phyloP scores from a whole-genome alignment of 2,329 filamentous ascomycete species.

The Scedosporium dehoogii region DNA sequence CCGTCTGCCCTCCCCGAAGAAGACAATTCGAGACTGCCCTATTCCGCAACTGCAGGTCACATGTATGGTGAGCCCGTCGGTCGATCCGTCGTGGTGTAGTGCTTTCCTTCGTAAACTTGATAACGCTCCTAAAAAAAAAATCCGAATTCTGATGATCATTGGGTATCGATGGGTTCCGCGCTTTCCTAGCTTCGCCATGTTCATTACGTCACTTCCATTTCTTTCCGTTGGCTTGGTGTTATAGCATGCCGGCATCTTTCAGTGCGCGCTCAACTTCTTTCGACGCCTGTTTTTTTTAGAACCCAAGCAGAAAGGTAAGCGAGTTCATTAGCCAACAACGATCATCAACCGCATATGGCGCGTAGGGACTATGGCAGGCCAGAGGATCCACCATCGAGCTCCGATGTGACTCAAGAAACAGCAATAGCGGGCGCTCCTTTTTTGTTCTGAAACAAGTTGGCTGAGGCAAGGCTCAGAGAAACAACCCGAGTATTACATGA shows the following conservation, averaged over 20 bases:
- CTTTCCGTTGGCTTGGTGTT: slow-evolving; percentile 10
- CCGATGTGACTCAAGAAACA: neutral
- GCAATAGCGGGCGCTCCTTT: neutral
- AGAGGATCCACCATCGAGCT: neutral
- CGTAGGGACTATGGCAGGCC: neutral
- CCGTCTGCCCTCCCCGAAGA: neutral
- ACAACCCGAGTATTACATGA: slow-evolving; percentile 56
- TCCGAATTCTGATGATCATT: neutral
- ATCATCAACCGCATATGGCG: slow-evolving; percentile 1
- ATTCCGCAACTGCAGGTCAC: neutral
- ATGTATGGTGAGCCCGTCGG: neutral
- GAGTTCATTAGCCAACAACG: slow-evolving; percentile 8
- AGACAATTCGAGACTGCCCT: neutral
- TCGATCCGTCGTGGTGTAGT: slow-evolving; percentile 5
- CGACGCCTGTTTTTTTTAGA: slow-evolving; percentile 1
- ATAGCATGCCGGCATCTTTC: slow-evolving; percentile 30
- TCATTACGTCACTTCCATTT: neutral
- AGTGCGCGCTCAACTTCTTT: slow-evolving; percentile 26
- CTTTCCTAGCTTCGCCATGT: neutral
- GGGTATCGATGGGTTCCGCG: neutral
- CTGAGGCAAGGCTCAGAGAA: neutral
- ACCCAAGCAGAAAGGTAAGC: neutral
- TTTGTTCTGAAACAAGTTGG: neutral
- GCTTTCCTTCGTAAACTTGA: slow-evolving; percentile 4
- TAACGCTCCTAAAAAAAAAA: slow-evolving; percentile 2